Percentiles rank a stretch among this genome's conserved stretches.
Evolutionary conservation across 306 rosid species (phyloP).

Genomic region (Bauhinia variegata): DNA sequence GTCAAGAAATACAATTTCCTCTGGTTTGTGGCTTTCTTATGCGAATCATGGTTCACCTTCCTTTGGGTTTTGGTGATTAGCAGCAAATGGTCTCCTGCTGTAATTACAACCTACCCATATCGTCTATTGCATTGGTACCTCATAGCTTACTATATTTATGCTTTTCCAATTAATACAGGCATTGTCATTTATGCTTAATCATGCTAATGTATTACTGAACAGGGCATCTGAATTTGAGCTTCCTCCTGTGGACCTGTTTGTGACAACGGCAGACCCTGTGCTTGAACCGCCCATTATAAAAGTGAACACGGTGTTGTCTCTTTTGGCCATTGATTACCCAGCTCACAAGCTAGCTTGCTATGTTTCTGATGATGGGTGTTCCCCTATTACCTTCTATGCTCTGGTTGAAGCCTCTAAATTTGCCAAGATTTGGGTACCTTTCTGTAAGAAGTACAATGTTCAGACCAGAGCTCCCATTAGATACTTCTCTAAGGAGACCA

Average conservation of each 20-base stretch:
- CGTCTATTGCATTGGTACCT: conserved; percentile 50
- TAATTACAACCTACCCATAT: conserved; percentile 41
- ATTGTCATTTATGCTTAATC: too few species aligned
- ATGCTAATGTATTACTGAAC: too few species aligned
- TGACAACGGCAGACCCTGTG: conserved; percentile 67
- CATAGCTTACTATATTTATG: background rate
- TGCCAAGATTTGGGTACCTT: conserved; percentile 67
- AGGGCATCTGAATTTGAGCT: conserved; percentile 55
- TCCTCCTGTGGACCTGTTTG: conserved; percentile 63
- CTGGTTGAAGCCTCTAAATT: conserved; percentile 61
- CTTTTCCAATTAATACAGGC: too few species aligned
- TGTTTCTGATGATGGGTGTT: conserved; percentile 71
- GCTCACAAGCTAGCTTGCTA: conserved; percentile 69
- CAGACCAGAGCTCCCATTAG: conserved; percentile 65
- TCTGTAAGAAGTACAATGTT: conserved; percentile 55
- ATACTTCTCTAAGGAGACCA: conserved; percentile 39
- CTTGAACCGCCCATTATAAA: conserved; percentile 68
- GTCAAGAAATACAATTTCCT: conserved; percentile 33
- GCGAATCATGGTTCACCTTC: conserved; percentile 68
- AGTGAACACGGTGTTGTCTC: conserved; percentile 64
- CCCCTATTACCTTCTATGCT: conserved; percentile 59
- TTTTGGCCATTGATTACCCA: conserved; percentile 76
- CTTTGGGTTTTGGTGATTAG: conserved; percentile 37
- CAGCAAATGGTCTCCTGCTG: conserved; percentile 59
- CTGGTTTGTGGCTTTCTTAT: conserved; percentile 59